phyloP scores from a whole-genome alignment of 352 stramenopile species.

The Phytopythium cucurbitacearum region DNA sequence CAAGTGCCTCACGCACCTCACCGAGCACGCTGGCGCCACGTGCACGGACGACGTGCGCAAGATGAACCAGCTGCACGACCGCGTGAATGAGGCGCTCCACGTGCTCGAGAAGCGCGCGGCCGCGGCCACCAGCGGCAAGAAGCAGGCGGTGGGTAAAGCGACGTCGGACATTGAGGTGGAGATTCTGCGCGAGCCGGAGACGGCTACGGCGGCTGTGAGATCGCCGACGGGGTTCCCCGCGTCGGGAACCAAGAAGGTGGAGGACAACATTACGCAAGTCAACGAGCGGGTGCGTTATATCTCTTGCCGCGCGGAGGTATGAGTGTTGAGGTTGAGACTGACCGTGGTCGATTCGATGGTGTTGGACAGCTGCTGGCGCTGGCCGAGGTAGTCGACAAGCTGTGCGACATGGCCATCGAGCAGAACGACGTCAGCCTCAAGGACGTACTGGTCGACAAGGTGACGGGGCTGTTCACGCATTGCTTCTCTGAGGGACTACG shows the following conservation, averaged over 20 bases:
- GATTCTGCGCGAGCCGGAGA: conserved; percentile 46
- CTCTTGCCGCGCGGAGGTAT: neutral
- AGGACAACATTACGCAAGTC: conserved; percentile 63
- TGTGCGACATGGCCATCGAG: conserved; percentile 72
- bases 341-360: conserved; percentile 3
- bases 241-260: conserved; percentile 46
- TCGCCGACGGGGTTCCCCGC: conserved; percentile 30
- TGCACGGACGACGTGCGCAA: conserved; percentile 58
- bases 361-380: conserved; percentile 36
- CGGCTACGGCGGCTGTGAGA: conserved; percentile 13
- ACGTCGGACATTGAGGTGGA: conserved; percentile 33
- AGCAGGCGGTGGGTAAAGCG: conserved; percentile 7
- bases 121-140: conserved; percentile 14
- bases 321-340: neutral
- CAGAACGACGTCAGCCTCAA: conserved; percentile 74
- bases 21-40: conserved; percentile 44
- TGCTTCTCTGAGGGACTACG: conserved; percentile 73
- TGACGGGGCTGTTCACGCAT: conserved; percentile 64
- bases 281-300: conserved; percentile 49
- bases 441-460: conserved; percentile 59
- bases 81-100: conserved; percentile 63
- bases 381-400: conserved; percentile 57
- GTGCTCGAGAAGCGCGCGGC: conserved; percentile 59
- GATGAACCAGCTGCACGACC: conserved; percentile 53
- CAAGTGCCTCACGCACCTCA: conserved; percentile 51